A percentile compares a stretch with the other conserved stretches of the same genome.
Conservation (phyloP, 2,329 filamentous ascomycete genomes). For the Emmonsia crescens region DNA sequence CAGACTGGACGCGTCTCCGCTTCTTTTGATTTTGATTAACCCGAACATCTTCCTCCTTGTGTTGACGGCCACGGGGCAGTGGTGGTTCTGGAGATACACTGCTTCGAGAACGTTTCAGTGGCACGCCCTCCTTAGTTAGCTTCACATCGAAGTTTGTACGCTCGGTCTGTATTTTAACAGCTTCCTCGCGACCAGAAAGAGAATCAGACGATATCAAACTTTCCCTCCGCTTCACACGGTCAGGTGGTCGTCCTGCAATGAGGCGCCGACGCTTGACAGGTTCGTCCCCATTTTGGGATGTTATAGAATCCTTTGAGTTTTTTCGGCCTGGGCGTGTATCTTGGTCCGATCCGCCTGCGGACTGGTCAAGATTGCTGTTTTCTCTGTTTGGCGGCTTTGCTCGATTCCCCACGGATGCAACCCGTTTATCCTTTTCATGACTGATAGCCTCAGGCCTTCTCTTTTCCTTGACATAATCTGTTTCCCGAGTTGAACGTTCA, state of each 20-base stretch:
- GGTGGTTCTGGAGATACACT: slow-evolving; percentile 33
- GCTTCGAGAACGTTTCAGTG: slow-evolving; percentile 32
- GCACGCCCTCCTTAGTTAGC: slow-evolving; percentile 13
- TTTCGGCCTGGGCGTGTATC: slow-evolving; percentile 17
- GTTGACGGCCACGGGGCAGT: slow-evolving; percentile 25
- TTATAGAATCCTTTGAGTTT: slow-evolving; percentile 24
- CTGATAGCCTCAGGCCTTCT: slow-evolving; percentile 3
- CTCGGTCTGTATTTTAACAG: slow-evolving; percentile 21
- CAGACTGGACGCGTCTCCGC: slow-evolving; percentile 31
- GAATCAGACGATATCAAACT: slow-evolving; percentile 33
- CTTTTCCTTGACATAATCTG: slow-evolving; percentile 10
- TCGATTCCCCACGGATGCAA: slow-evolving; percentile 1
- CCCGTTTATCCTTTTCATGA: slow-evolving; percentile 20
- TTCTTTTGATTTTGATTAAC: slow-evolving; percentile 34
- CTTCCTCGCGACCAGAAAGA: slow-evolving; percentile 29
- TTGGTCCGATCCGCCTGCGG: slow-evolving; percentile 21
- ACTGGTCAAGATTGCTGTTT: slow-evolving; percentile 16
- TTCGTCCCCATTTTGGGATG: slow-evolving; percentile 23
- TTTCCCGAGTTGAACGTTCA: slow-evolving; percentile 18
- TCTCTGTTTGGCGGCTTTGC: slow-evolving; percentile 19
- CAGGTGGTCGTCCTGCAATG: slow-evolving; percentile 32
- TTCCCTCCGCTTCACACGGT: slow-evolving; percentile 21
- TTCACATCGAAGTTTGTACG: slow-evolving; percentile 17
- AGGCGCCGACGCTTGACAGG: slow-evolving; percentile 29
- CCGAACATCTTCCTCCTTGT: slow-evolving; percentile 19